Percentiles rank a stretch among this genome's conserved stretches.
These are phyloP conservation scores for Pseudognaphalium luteoalbum DNA, from an alignment of 129 eudicot species.

Conservation along the genomic window DNA sequence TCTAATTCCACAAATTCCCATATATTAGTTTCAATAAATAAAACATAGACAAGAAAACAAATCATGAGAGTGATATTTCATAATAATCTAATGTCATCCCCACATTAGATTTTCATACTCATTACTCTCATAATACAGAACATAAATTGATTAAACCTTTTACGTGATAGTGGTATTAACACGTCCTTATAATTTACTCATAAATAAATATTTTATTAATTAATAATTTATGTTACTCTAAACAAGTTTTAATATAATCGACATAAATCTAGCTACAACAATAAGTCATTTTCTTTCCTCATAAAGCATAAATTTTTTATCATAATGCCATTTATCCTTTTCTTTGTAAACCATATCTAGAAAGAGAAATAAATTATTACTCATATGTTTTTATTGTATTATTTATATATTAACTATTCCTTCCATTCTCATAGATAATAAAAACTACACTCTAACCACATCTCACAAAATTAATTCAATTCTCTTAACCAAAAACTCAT, in stretches of 20 bases:
- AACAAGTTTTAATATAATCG: too few relatives aligned
- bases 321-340: conserved; percentile 19
- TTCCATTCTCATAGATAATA: conserved; percentile 37
- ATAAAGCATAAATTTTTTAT: background rate
- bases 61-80: conserved; percentile 18
- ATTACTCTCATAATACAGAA: conserved; percentile 6
- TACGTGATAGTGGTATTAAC: background rate
- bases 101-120: conserved; percentile 28
- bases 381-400: background rate
- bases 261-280: background rate
- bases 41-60: conserved; percentile 17
- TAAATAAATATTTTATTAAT: too few relatives aligned
- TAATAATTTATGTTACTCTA: too few relatives aligned
- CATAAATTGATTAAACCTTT: background rate
- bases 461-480: conserved; percentile 34
- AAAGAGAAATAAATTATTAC: background rate
- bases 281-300: background rate
- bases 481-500: conserved; percentile 30
- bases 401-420: conserved; percentile 15
- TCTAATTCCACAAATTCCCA: background rate
- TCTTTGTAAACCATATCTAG: background rate
- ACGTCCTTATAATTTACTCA: background rate
- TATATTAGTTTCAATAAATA: background rate
- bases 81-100: conserved; percentile 18
- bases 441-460: conserved; percentile 35